Evolutionary conservation across 129 eudicot genomes (phyloP).

Genomic region (Chrysanthemum lavandulifolium): DNA sequence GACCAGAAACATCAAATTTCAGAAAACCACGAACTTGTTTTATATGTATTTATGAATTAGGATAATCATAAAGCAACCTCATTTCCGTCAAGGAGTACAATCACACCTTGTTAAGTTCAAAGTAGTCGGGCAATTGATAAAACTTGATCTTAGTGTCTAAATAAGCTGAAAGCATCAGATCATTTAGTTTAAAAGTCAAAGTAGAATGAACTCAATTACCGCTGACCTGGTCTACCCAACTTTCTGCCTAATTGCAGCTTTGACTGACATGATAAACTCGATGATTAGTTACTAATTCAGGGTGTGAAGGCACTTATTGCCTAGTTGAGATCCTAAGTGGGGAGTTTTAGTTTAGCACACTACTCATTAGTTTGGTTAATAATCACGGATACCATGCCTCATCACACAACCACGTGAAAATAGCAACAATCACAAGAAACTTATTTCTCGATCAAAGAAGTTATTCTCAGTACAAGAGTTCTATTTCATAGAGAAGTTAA

Average conservation of each 20-base stretch:
- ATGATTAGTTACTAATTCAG: neutral
- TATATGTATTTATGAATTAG: neutral
- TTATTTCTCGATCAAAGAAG: neutral
- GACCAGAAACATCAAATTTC: constrained; percentile 6
- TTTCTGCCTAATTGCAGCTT: constrained; percentile 6
- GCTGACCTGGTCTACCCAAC: neutral
- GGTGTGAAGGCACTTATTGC: neutral
- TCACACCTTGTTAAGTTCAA: too few species aligned
- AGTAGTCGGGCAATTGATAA: too few species aligned
- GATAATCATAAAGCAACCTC: constrained; percentile 2
- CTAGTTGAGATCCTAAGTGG: neutral
- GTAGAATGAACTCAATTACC: neutral
- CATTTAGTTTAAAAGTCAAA: neutral
- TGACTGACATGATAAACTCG: neutral
- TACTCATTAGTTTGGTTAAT: neutral
- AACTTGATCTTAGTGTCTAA: too few species aligned
- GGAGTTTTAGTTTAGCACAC: constrained; percentile 14
- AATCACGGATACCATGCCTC: neutral
- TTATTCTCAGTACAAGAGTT: neutral
- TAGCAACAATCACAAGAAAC: constrained; percentile 14
- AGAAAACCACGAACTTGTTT: neutral
- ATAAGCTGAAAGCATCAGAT: neutral
- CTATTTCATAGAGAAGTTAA: neutral
- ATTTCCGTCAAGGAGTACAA: neutral
- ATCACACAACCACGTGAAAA: constrained; percentile 13